These are phyloP conservation scores for Pachyrhizus erosus DNA, from an alignment of 306 rosid genomes.

Conservation along the genomic window DNA sequence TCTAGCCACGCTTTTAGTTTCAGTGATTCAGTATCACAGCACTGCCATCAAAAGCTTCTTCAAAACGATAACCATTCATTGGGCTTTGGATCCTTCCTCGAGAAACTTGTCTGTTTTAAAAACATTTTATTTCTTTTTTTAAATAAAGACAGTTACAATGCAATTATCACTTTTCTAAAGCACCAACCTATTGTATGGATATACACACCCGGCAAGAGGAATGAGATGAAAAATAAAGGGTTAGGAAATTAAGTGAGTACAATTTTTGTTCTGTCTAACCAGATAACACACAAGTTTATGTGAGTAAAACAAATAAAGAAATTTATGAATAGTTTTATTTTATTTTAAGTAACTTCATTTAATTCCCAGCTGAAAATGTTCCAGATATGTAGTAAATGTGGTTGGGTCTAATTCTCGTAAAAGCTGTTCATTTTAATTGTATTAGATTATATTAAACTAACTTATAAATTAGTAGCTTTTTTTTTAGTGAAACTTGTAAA, in stretches of 20 bases:
- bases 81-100: conserved; percentile 16
- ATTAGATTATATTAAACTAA: too few relatives aligned
- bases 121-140: not conserved
- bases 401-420: too few relatives aligned
- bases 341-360: not conserved
- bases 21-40: conserved; percentile 8
- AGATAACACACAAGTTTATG: too few relatives aligned
- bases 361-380: too few relatives aligned
- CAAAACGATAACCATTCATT: not conserved
- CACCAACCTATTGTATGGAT: not conserved
- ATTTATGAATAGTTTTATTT: not conserved
- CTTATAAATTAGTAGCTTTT: too few relatives aligned
- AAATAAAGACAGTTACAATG: not conserved
- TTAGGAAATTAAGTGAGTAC: not conserved
- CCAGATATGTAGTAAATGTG: too few relatives aligned
- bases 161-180: not conserved
- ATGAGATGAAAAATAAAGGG: not conserved
- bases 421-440: too few relatives aligned
- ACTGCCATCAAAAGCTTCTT: not conserved
- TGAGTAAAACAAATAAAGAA: not conserved
- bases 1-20: not conserved
- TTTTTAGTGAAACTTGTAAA: too few relatives aligned
- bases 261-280: not conserved
- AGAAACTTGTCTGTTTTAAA: conserved; percentile 26
- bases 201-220: not conserved